These are phyloP conservation scores for Ogataea hybrid DNA, from an alignment of 1,139 yeast genomes.

Conservation along the genomic window DNA sequence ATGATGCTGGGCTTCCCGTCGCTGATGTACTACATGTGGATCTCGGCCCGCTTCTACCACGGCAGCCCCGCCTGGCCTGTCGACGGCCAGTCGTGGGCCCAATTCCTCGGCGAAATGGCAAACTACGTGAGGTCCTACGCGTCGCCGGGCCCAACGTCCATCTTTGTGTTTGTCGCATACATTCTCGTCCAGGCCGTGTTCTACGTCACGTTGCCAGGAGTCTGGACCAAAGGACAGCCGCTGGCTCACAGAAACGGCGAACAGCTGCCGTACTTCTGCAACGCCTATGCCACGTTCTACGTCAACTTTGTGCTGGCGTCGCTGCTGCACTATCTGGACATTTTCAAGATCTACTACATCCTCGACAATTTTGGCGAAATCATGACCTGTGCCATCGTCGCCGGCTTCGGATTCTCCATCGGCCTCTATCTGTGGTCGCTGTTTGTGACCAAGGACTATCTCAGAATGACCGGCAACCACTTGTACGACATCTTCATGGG, in stretches of 20 bases:
- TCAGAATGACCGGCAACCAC: slow-evolving; percentile 88
- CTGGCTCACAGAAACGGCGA: slow-evolving; percentile 73
- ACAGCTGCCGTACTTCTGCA: slow-evolving; percentile 90
- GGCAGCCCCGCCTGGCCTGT: slow-evolving; percentile 73
- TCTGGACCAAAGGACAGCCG: slow-evolving; percentile 94
- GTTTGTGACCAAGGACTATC: slow-evolving; percentile 67
- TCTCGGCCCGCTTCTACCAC: slow-evolving; percentile 74
- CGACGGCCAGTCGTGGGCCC: slow-evolving; percentile 53
- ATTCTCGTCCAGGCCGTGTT: slow-evolving; percentile 68
- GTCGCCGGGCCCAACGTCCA: slow-evolving; percentile 64
- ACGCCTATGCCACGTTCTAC: slow-evolving; percentile 85
- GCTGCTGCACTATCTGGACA: slow-evolving; percentile 65
- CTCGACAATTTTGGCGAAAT: slow-evolving; percentile 85
- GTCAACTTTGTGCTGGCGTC: slow-evolving; percentile 57
- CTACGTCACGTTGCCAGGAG: slow-evolving; percentile 88
- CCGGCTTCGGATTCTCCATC: slow-evolving; percentile 69
- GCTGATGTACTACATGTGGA: slow-evolving; percentile 97
- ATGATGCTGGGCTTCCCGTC: slow-evolving; percentile 93
- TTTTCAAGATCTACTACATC: slow-evolving; percentile 70
- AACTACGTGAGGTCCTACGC: slow-evolving; percentile 54
- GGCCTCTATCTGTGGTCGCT: slow-evolving; percentile 63
- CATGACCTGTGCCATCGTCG: slow-evolving; percentile 85
- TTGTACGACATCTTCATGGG: slow-evolving; percentile 95
- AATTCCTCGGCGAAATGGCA: slow-evolving; percentile 49
- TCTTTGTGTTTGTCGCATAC: slow-evolving; percentile 70